Base-by-base conservation (phyloP, 768 basidiomycete species). In the Termitomyces heimii region DNA sequence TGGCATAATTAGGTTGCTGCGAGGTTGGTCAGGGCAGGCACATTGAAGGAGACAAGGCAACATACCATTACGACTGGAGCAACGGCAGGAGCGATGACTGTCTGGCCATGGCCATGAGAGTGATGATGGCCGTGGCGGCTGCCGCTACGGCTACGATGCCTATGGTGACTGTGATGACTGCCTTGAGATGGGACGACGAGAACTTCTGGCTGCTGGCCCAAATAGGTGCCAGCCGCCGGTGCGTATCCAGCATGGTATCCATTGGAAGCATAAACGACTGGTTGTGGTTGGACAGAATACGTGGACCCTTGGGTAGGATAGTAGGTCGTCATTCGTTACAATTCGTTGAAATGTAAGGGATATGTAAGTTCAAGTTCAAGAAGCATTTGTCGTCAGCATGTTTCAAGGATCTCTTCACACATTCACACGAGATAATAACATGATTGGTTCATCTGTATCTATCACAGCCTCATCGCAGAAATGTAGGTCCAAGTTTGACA, bases 241-340 rank as follows among this genome's bases (percentile, higher is more conserved):
- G 58, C 53, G 42, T 64, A 62, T 40, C 59, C 63, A 57, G 56
- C 20, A 48, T 53, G 42, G 24, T 67, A 60, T 6, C 63, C 65
- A 52, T 60, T 63, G 47, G 64, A 64, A n/a, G 70, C 49, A 60
- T 74, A 74, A 40, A 71, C 69, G 32, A 71, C 67, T 18, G 39
- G 68, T 32, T 50, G 52, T 20, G 24, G 10, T 28, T 54, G 57
- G 24, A 55, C 60, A n/a, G 64, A 55, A 58, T 61, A 59, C 40
- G 61, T 53, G 31, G 70, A 67, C 61, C 69, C 70, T 68, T 73
- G 73, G 49, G 75, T 68, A 34, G 75, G 74, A 65, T 75, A 75
- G 67, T 77, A 76, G 56, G 68, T 35, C 26, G 70, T 55, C 73
- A 54, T 54, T 52, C 26, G 24, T 44, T 13, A 45, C 40, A 8